Percentiles rank a stretch among this genome's conserved stretches.
phyloP scores from a whole-genome alignment of 441 rosid species.

The Flueggea neowawraea region DNA sequence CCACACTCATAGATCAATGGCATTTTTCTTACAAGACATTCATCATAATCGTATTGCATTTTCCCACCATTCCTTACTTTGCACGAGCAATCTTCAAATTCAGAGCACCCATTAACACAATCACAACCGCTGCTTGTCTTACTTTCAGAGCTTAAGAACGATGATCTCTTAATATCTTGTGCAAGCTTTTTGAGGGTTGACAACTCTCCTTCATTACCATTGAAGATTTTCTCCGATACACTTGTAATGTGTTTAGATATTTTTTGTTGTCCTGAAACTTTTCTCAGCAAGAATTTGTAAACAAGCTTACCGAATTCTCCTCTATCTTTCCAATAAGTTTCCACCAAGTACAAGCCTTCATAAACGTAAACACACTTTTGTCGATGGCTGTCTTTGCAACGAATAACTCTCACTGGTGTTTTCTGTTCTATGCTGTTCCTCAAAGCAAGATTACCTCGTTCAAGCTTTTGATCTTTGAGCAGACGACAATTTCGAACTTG shows the following conservation, averaged over 20 bases:
- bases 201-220: no score
- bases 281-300: conserved; percentile 48
- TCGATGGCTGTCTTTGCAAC: background rate
- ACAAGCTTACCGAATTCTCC: conserved; percentile 58
- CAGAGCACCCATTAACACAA: background rate
- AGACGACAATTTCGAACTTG: background rate
- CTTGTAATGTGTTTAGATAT: background rate
- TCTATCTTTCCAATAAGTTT: conserved; percentile 35
- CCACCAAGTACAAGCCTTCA: conserved; percentile 53
- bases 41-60: background rate
- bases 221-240: background rate
- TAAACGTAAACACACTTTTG: conserved; percentile 18
- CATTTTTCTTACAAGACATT: background rate
- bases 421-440: conserved; percentile 24
- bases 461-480: conserved; percentile 28
- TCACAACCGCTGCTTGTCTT: background rate
- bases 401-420: conserved; percentile 30
- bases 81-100: background rate
- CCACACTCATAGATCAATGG: background rate
- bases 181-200: no score
- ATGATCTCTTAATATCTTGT: no score
- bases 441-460: conserved; percentile 39
- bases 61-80: background rate
- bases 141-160: no score
- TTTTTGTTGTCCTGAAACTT: conserved; percentile 57